Base-by-base conservation (phyloP, 495 filamentous ascomycete species). In the Chaetomidium leptoderma region DNA sequence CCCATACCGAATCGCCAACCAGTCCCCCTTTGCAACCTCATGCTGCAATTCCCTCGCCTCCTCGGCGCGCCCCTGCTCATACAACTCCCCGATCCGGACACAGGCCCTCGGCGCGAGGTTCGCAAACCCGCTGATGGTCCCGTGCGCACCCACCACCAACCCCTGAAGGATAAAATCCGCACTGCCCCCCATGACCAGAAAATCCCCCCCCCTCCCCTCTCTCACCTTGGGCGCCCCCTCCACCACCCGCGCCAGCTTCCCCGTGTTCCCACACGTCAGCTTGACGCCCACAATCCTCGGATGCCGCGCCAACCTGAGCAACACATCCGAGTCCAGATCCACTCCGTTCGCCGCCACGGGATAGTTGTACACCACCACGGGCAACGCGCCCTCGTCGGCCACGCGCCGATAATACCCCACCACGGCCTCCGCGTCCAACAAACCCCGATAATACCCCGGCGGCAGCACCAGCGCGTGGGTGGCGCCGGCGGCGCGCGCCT, bases 251-350 rank as follows among this genome's bases (percentile, higher is more conserved):
- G 88, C 88, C 60, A 95, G 70, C 71, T 92, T 95, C 39, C 89
- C 90, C 6, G 88, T 92, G 71, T 92, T 91, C 21, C 87, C 90
- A 62, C 89, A 92, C 7, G 90, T 92, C 74, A 95, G 88, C 73
- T 92, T 92, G 21, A 88, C 89, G 43, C 90, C 89, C 53, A 87
- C 78, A 63, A 95, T 82, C 57, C 90, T 87, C 39, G 86, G 81
- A 62, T 92, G 86, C 57, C 86, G 73, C 2, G 86, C 85, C 52
- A 95, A 78, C 56, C 78, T 72, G 64, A 92, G 83, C 61, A 92
- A 82, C 45, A 88, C 78, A 63, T 95, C 89, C 24, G 83, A 88
- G 73, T 89, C 87, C 75, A 95, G 85, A 62, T 92, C 89, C 53
- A 92, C 85, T 9, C 89, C 90, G 21, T 86, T 84, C 17, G 90